These are phyloP conservation scores for Radiomyces spectabilis DNA, from an alignment of 192 early-diverging fungal genomes.

Conservation along the genomic window DNA sequence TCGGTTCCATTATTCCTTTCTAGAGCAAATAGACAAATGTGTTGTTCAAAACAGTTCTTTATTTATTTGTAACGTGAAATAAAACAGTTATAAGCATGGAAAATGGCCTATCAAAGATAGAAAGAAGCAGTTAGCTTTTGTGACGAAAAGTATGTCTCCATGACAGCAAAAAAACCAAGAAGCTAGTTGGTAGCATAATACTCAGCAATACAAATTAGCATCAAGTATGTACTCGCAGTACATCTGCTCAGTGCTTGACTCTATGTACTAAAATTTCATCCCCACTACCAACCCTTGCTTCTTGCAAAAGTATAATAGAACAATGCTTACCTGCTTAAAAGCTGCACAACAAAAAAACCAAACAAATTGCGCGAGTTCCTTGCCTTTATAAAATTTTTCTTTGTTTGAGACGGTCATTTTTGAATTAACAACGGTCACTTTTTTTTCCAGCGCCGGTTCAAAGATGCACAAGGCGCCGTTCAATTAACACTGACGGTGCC, in stretches of 20 bases:
- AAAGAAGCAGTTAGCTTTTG: no score
- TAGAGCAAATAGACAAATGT: constrained; percentile 6
- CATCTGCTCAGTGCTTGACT: constrained; percentile 25
- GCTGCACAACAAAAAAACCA: no score
- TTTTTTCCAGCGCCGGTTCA: no score
- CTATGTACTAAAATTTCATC: constrained; percentile 21
- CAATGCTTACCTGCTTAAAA: no score
- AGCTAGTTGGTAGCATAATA: background rate
- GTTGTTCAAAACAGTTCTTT: background rate
- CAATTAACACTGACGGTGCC: no score
- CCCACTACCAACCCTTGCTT: constrained; percentile 7
- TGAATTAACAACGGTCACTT: no score
- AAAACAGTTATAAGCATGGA: background rate
- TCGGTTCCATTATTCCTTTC: constrained; percentile 30
- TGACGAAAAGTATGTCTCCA: no score
- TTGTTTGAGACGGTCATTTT: background rate
- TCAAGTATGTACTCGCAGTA: constrained; percentile 3
- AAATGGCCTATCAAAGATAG: no score
- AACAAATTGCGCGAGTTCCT: background rate
- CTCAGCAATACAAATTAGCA: constrained; percentile 5
- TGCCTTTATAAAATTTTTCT: background rate
- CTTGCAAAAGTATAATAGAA: background rate
- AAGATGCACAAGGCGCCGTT: no score
- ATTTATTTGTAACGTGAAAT: background rate
- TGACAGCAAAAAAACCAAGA: background rate